Evolutionary conservation across 345 rosid species (phyloP), one percentile per base, ranked within the genome.

Genomic region (Boechera stricta): DNA sequence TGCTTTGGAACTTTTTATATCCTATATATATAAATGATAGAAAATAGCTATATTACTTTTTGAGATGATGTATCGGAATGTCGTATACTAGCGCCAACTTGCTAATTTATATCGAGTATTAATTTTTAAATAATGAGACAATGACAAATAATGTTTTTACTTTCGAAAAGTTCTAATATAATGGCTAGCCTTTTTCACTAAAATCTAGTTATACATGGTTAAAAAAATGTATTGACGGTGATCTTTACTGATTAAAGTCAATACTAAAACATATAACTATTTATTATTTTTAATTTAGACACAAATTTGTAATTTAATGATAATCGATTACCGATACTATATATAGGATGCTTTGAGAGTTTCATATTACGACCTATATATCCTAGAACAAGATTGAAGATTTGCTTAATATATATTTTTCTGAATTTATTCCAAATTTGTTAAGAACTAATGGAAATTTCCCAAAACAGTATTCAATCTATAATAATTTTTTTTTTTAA

Each of bases 41-140:
- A 36, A 38, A 52, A 2, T 7, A 31, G n/a, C 18, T 48, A 60
- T 62, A 33, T 15, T 49, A 3, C 16, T 60, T 75, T 59, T 15
- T 5, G 8, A 51, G 74, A 68, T 76, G 64, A 69, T 61, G 64
- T 76, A 52, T 61, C 53, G 38, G 4, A 32, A 69, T 75, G 70
- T 44, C 64, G 57, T 76, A 76, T 51, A 41, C 49, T 53, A 69
- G 24, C 31, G 7, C 48, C 71, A 76, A 69, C 48, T 69, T 76
- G 75, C 51, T 44, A 10, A 62, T 62, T 60, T 53, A 41, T 69
- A 76, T 42, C 10, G 45, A 41, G 21, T 13, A 31, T 60, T 55
- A 2, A 3, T 52, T 28, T 73, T 53, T 39, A 60, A 53, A 21
- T 21, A 8, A 62, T 51, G 33, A 69, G 64, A 52, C 58, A 61